These are phyloP conservation scores for Durio zibethinus DNA, from an alignment of 345 rosid species.

Conservation along the genomic window DNA sequence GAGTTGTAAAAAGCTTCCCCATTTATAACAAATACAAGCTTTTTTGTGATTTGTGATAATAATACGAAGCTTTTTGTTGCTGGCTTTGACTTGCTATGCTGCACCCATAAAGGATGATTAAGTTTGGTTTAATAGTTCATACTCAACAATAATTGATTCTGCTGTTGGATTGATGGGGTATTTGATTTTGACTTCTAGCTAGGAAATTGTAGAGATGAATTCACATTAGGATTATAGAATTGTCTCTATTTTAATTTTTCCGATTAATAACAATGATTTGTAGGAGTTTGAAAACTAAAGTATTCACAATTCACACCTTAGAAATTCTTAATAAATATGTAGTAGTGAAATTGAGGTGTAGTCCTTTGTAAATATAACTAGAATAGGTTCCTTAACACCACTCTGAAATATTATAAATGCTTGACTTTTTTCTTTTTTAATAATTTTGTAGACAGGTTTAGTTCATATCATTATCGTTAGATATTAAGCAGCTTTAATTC, in stretches of 20 bases:
- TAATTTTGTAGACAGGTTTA: neutral
- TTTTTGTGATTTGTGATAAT: neutral
- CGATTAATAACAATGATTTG: neutral
- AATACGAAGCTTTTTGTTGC: neutral
- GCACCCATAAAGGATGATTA: neutral
- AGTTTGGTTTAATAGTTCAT: neutral
- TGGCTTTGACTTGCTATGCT: neutral
- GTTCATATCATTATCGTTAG: neutral
- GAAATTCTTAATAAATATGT: neutral
- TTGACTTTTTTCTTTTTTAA: neutral
- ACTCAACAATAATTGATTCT: neutral
- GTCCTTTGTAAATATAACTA: neutral
- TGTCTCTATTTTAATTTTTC: neutral
- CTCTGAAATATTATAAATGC: neutral
- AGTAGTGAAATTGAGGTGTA: neutral
- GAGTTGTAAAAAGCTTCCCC: neutral
- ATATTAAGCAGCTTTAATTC: conserved; percentile 1
- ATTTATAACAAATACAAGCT: neutral
- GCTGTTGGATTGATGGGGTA: neutral
- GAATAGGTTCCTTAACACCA: neutral
- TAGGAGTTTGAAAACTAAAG: neutral
- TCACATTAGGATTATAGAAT: neutral
- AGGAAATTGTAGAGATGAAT: neutral
- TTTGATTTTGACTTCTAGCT: neutral
- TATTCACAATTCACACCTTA: neutral